Evolutionary conservation across 371 early-diverging fungal genomes (phyloP).

Genomic region (Mortierella sp.): DNA sequence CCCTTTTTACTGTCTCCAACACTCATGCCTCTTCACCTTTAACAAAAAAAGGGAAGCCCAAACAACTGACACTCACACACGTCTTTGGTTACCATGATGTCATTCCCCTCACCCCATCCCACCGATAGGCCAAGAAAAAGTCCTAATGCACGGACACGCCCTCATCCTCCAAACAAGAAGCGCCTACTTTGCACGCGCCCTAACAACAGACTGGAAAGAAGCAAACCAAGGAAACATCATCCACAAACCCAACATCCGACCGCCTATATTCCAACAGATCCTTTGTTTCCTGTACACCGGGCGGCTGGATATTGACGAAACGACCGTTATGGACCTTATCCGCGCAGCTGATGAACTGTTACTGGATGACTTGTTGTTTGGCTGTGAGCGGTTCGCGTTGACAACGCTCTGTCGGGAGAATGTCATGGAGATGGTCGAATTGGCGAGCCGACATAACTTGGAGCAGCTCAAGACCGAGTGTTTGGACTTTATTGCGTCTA

Average conservation of each 20-base stretch:
- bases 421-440: constrained; percentile 38
- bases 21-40: not conserved
- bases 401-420: constrained; percentile 32
- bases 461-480: constrained; percentile 38
- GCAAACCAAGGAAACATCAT: constrained; percentile 34
- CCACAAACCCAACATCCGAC: constrained; percentile 49
- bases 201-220: constrained; percentile 47
- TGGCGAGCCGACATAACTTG: constrained; percentile 39
- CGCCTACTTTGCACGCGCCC: constrained; percentile 47
- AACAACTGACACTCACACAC: not conserved
- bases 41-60: not conserved
- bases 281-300: constrained; percentile 49
- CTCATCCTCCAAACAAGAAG: constrained; percentile 48
- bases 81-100: not conserved
- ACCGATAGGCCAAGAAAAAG: constrained; percentile 43
- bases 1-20: not conserved
- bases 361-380: constrained; percentile 44
- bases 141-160: constrained; percentile 47
- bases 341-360: constrained; percentile 51
- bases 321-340: constrained; percentile 41
- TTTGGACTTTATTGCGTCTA: constrained; percentile 49
- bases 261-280: constrained; percentile 40
- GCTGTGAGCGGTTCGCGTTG: constrained; percentile 46
- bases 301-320: constrained; percentile 28
- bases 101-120: not conserved